These are phyloP conservation scores for Globisporangium cystogenes DNA, from an alignment of 352 stramenopile genomes.

Conservation along the genomic window DNA sequence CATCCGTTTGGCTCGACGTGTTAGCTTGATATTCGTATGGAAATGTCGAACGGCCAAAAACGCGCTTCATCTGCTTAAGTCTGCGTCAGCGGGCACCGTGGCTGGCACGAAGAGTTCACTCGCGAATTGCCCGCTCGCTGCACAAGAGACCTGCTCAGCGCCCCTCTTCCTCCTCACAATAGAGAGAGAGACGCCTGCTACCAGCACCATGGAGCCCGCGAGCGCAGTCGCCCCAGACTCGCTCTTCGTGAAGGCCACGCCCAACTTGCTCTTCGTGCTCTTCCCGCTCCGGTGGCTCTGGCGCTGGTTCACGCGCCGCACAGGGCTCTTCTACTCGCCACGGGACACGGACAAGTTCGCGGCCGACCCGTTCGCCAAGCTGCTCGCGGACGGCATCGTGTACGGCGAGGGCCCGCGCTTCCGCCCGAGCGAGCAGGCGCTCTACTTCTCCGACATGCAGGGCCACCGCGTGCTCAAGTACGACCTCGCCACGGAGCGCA, in stretches of 20 bases:
- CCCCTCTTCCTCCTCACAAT: too few relatives aligned
- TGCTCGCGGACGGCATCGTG: constrained; percentile 34
- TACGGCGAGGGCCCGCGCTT: constrained; percentile 63
- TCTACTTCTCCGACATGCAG: constrained; percentile 72
- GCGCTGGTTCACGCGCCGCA: constrained; percentile 24
- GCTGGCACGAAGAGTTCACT: not conserved
- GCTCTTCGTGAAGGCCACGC: constrained; percentile 19
- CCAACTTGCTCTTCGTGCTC: constrained; percentile 12
- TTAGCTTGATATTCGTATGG: too few relatives aligned
- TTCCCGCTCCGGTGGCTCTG: constrained; percentile 25
- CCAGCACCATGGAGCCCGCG: not conserved
- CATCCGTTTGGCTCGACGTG: too few relatives aligned
- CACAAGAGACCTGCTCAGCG: too few relatives aligned
- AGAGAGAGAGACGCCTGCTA: too few relatives aligned
- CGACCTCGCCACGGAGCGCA: constrained; percentile 28
- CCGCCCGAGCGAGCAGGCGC: constrained; percentile 30
- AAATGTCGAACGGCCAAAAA: too few relatives aligned
- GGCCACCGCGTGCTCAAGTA: constrained; percentile 53
- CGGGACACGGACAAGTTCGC: constrained; percentile 13
- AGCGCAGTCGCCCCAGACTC: not conserved
- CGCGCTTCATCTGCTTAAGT: too few relatives aligned
- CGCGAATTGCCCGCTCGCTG: not conserved
- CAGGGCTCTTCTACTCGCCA: constrained; percentile 5
- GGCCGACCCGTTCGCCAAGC: constrained; percentile 24
- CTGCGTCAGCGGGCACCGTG: not conserved